phyloP scores from a whole-genome alignment of 176 grass and related monocot genomes.

The Oryza rufipogon region DNA sequence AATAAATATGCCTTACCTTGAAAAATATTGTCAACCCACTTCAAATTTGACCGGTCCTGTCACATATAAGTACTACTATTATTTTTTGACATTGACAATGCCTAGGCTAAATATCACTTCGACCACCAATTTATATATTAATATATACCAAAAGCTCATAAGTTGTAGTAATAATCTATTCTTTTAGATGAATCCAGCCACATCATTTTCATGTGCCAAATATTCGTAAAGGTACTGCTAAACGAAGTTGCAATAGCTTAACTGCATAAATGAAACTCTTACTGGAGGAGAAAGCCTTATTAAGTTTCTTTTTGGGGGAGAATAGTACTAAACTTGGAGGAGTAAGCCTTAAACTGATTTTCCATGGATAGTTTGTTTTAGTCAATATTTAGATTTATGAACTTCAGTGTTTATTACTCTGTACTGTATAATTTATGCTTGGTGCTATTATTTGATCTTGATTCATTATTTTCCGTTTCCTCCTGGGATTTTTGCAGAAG shows the following conservation, averaged over 20 bases:
- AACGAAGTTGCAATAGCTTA: not conserved
- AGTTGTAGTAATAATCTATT: not conserved
- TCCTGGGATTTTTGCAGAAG: constrained; percentile 42
- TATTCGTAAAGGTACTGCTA: not conserved
- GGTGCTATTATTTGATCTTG: not conserved
- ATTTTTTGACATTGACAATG: not conserved
- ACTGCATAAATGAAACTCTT: not conserved
- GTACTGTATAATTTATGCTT: not conserved
- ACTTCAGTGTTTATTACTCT: not conserved
- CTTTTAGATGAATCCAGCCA: not conserved
- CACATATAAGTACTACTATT: not conserved
- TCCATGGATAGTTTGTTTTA: not conserved
- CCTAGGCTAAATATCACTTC: not conserved
- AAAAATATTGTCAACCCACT: not conserved
- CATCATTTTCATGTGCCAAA: not conserved
- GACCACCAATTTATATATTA: not conserved
- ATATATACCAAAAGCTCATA: not conserved
- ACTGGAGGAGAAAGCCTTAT: not conserved
- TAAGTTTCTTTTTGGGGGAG: not conserved
- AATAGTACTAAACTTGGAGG: not conserved
- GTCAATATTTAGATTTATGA: not conserved
- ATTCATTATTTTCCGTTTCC: not conserved
- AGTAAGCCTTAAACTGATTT: not conserved
- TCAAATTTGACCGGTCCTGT: not conserved
- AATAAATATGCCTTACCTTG: not conserved